Evolutionary conservation across 805 yeast genomes (phyloP).

Genomic region (Starmerella sp.): DNA sequence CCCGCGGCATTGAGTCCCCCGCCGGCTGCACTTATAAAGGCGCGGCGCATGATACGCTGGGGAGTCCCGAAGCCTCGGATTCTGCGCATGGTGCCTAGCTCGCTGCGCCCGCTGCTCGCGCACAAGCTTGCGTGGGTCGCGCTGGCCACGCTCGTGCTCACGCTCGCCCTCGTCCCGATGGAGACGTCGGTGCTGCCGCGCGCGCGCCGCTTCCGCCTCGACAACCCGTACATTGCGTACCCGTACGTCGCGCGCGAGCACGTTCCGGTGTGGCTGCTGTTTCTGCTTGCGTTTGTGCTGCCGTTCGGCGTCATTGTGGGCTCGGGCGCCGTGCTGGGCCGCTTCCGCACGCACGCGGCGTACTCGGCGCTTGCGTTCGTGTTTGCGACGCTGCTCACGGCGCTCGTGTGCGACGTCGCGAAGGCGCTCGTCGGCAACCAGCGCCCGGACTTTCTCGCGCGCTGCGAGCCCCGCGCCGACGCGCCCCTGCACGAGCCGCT

Average conservation of each 20-base stretch:
- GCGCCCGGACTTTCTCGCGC: conserved; percentile 81
- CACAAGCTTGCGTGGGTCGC: not conserved
- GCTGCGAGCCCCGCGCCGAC: conserved; percentile 59
- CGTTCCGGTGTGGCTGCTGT: conserved; percentile 46
- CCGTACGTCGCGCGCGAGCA: conserved; percentile 70
- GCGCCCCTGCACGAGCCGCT: conserved; percentile 38
- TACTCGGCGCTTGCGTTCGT: conserved; percentile 56
- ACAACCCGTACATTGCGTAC: conserved; percentile 67
- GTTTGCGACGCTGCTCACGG: conserved; percentile 48
- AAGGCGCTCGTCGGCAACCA: conserved; percentile 83
- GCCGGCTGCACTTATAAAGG: no score
- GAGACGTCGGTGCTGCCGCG: conserved; percentile 40
- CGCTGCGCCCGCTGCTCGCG: not conserved
- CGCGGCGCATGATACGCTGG: not conserved
- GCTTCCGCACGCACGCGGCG: conserved; percentile 31
- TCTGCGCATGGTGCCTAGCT: not conserved
- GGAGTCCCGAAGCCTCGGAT: not conserved
- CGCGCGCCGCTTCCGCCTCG: conserved; percentile 63
- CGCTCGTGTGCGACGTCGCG: conserved; percentile 56
- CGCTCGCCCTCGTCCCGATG: conserved; percentile 15
- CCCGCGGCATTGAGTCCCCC: no score
- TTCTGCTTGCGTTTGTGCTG: conserved; percentile 29
- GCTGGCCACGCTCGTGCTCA: conserved; percentile 6
- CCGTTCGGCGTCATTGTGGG: conserved; percentile 25
- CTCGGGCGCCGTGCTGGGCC: conserved; percentile 10